A percentile compares a stretch with the other conserved stretches of the same genome.
Conservation (phyloP, 2,329 filamentous ascomycete species). For the Hypoxylon sp. region DNA sequence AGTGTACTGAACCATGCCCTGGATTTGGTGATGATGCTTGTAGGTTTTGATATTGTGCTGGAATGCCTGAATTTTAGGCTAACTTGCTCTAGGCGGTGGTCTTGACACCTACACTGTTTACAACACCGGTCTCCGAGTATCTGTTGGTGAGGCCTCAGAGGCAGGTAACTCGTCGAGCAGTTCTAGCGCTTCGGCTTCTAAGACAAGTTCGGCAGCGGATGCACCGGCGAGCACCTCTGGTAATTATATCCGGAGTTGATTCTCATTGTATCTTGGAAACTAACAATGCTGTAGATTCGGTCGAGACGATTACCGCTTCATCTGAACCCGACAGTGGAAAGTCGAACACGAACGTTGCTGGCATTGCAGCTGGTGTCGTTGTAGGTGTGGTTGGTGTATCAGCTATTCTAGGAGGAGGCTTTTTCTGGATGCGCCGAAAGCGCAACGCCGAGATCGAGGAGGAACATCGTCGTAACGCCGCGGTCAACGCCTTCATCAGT, state of each 20-base stretch:
- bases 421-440: slow-evolving; percentile 79
- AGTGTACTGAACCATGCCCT: slow-evolving; percentile 73
- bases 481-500: slow-evolving; percentile 79
- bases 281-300: slow-evolving; percentile 13
- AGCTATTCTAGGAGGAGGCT: slow-evolving; percentile 71
- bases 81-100: slow-evolving; percentile 51
- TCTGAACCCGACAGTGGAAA: slow-evolving; percentile 41
- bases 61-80: slow-evolving; percentile 11
- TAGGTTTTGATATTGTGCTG: slow-evolving; percentile 54
- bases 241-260: slow-evolving; percentile 2
- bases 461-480: slow-evolving; percentile 82
- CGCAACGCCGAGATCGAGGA: slow-evolving; percentile 82
- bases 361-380: slow-evolving; percentile 87
- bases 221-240: slow-evolving; percentile 37
- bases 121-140: slow-evolving; percentile 59
- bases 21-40: slow-evolving; percentile 71
- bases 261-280: neutral
- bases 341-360: slow-evolving; percentile 73
- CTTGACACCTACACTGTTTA: slow-evolving; percentile 56
- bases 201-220: slow-evolving; percentile 11
- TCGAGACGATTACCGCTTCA: slow-evolving; percentile 33
- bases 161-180: slow-evolving; percentile 44
- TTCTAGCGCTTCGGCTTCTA: slow-evolving; percentile 40
- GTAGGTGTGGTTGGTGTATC: slow-evolving; percentile 78
- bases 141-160: slow-evolving; percentile 48